Conservation (phyloP, 139 green algal species). For the Marvania coccoides region DNA sequence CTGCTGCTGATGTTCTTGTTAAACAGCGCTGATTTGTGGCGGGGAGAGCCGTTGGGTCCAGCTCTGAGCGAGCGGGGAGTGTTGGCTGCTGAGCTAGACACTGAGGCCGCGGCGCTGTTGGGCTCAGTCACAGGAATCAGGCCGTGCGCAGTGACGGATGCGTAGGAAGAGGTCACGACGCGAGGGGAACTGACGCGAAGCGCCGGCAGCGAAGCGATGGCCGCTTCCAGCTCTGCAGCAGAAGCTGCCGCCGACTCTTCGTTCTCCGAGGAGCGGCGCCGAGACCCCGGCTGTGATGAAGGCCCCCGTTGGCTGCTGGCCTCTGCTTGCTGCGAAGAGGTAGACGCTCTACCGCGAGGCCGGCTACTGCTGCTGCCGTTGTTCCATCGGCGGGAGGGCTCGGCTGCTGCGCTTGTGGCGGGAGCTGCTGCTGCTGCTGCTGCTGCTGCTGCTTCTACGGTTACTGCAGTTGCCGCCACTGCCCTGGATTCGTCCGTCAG, state of each 20-base stretch:
- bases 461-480: background rate
- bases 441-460: background rate
- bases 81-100: background rate
- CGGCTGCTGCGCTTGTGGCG: background rate
- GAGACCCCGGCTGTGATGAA: too few relatives aligned
- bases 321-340: background rate
- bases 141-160: slow-evolving; percentile 9
- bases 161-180: background rate
- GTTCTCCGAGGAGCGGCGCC: too few relatives aligned
- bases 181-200: background rate
- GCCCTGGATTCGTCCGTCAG: background rate
- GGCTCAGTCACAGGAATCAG: background rate
- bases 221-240: background rate
- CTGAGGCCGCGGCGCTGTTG: slow-evolving; percentile 2
- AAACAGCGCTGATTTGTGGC: too few relatives aligned
- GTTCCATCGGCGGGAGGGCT: background rate
- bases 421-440: background rate
- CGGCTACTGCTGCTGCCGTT: background rate
- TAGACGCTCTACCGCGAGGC: background rate
- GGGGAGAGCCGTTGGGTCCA: too few relatives aligned
- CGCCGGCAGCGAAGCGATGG: background rate
- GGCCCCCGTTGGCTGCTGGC: too few relatives aligned
- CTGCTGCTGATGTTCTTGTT: background rate
- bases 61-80: background rate
- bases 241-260: background rate